These are phyloP conservation scores for Teunomyces barrocoloradensis DNA, from an alignment of 805 yeast species.

Conservation along the genomic window DNA sequence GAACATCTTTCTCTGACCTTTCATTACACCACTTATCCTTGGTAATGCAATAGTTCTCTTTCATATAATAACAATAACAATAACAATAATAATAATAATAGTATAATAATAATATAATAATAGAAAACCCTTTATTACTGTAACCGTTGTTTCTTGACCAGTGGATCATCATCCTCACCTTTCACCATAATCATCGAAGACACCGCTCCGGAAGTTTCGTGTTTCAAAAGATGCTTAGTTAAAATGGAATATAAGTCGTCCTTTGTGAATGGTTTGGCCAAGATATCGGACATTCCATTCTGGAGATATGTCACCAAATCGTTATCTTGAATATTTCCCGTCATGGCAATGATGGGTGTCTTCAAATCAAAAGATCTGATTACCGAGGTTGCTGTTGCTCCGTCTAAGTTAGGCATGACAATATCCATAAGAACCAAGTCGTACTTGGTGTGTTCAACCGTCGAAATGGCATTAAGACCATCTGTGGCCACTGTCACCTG, in stretches of 20 bases:
- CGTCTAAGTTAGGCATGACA: constrained; percentile 84
- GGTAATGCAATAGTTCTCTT: no score
- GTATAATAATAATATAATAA: background rate
- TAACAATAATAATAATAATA: background rate
- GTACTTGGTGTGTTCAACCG: constrained; percentile 65
- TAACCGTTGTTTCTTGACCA: constrained; percentile 9
- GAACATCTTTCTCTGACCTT: constrained; percentile 52
- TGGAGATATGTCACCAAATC: constrained; percentile 77
- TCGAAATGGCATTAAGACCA: constrained; percentile 83
- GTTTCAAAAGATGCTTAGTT: constrained; percentile 59
- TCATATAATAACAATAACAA: background rate
- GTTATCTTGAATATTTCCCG: constrained; percentile 81
- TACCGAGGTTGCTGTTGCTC: constrained; percentile 87
- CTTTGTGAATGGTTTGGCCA: constrained; percentile 92
- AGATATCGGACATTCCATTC: constrained; percentile 88
- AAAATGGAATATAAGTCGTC: constrained; percentile 77
- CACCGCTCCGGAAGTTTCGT: background rate
- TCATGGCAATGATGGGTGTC: constrained; percentile 93
- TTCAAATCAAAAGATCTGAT: constrained; percentile 79
- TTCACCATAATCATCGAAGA: background rate
- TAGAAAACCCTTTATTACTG: constrained; percentile 1
- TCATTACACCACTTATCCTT: constrained; percentile 34
- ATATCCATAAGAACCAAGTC: constrained; percentile 82
- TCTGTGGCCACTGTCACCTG: constrained; percentile 90
- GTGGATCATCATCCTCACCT: background rate